Base-by-base conservation (phyloP, 1,139 yeast genomes). In the Yamadazyma diospyri region DNA sequence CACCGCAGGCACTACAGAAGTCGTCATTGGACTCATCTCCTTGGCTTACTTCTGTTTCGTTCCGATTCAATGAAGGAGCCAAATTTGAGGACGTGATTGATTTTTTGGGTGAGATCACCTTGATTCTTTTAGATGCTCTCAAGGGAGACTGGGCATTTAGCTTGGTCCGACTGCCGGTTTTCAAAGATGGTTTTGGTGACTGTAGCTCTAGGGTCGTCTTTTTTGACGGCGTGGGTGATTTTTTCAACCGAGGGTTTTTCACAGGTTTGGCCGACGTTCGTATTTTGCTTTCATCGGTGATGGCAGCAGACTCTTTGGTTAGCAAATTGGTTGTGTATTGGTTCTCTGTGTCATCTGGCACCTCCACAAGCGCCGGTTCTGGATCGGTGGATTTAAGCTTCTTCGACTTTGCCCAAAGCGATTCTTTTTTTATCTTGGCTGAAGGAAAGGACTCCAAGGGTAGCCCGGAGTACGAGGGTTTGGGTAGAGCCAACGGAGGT, bases 1-100 rank as follows among this genome's bases (percentile, higher is more conserved):
- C 87, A 1, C 94, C 88, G 59, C 98, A 92, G 0, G 94, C 72
- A 16, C 84, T 69, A 51, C 98, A 92, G 53, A 72, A 88, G 56
- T 92, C 98, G 44, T 89, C 94, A 53, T 92, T 92, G 42, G 34
- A 35, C 12, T 59, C 61, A 4, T 51, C 54, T 28, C 19, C 32
- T 16, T 21, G 41, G 31, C 11, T 27, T 4, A 22, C 24, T 8
- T 32, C 39, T 18, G 23, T 22, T 6, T 27, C 35, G 20, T 24
- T 25, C 6, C 11, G 9, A 19, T 20, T 20, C 9, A 29, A 14
- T 4, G 36, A 35, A 2, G 59, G 63, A 6, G 61, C 60, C 25
- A 63, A 45, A 28, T 52, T 58, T 2, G 66, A 48, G 18, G 53
- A 47, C 4, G 59, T 40, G 3, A 43, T 38, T 10, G 56, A 46